Evolutionary conservation across 2,329 filamentous ascomycete genomes (phyloP).

Genomic region (Sphaerostilbella broomeana): DNA sequence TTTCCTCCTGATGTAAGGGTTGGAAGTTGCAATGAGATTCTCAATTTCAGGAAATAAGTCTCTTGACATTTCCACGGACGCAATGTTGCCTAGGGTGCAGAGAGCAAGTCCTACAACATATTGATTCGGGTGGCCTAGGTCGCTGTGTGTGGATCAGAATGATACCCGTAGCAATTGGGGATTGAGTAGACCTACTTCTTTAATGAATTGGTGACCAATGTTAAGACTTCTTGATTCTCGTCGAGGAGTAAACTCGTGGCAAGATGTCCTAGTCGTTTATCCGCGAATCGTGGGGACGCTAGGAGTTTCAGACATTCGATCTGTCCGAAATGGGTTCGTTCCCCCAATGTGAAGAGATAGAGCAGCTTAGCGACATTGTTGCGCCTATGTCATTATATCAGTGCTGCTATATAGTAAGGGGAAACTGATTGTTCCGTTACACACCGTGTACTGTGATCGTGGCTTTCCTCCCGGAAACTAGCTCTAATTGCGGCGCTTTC

Average conservation of each 20-base stretch:
- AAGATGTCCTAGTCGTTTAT: slow-evolving; percentile 92
- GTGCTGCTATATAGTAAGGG: too few relatives aligned
- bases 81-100: slow-evolving; percentile 95
- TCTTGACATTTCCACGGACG: slow-evolving; percentile 95
- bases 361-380: slow-evolving; percentile 99
- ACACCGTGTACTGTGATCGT: slow-evolving; percentile 84
- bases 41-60: slow-evolving; percentile 97
- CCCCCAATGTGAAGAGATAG: slow-evolving; percentile 95
- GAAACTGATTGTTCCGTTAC: slow-evolving; percentile 29
- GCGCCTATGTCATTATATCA: slow-evolving; percentile 53
- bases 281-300: slow-evolving; percentile 92
- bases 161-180: background rate
- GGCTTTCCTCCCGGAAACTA: slow-evolving; percentile 95
- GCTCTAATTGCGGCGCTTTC: slow-evolving; percentile 96
- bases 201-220: slow-evolving; percentile 92
- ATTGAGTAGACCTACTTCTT: slow-evolving; percentile 64
- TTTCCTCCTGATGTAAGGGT: slow-evolving; percentile 97
- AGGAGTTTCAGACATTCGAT: slow-evolving; percentile 98
- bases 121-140: slow-evolving; percentile 94
- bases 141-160: slow-evolving; percentile 47
- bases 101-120: slow-evolving; percentile 96
- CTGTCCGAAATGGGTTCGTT: slow-evolving; percentile 97
- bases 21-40: slow-evolving; percentile 80
- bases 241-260: slow-evolving; percentile 94
- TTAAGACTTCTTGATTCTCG: slow-evolving; percentile 97